These are phyloP conservation scores for Xylaria sp. DNA, from an alignment of 2,329 filamentous ascomycete genomes.

Conservation along the genomic window DNA sequence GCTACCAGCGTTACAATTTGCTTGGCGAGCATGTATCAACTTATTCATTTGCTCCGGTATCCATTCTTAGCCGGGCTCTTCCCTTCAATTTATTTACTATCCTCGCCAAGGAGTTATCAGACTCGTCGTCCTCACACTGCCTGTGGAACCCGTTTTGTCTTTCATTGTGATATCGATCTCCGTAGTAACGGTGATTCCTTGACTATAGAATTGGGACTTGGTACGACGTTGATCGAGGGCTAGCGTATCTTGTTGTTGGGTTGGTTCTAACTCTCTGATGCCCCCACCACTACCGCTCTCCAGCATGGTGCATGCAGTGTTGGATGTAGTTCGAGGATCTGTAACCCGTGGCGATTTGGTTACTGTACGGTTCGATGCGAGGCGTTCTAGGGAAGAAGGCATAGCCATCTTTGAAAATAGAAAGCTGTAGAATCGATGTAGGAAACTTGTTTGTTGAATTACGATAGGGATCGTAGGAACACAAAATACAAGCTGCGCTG, in stretches of 20 bases:
- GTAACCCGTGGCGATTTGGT: not conserved
- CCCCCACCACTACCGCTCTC: not conserved
- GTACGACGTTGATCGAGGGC: not conserved
- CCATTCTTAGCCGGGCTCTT: not conserved
- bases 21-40: not conserved
- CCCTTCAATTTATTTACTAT: constrained; percentile 42
- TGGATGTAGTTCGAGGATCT: not conserved
- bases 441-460: not conserved
- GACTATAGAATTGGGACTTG: not conserved
- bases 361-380: not conserved
- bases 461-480: constrained; percentile 16
- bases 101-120: constrained; percentile 29
- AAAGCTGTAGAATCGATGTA: not conserved
- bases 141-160: not conserved
- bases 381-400: not conserved
- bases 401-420: not conserved
- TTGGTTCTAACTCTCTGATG: not conserved
- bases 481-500: constrained; percentile 29
- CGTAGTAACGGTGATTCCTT: constrained; percentile 7
- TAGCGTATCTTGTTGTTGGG: not conserved
- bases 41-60: not conserved
- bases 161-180: constrained; percentile 7
- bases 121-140: not conserved
- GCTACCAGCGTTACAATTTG: not conserved
- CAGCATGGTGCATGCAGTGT: not conserved